A percentile compares a stretch with the other conserved stretches of the same genome.
Conservation (phyloP, 1,139 yeast species). For the Yamadazyma pseudoaaseri region DNA sequence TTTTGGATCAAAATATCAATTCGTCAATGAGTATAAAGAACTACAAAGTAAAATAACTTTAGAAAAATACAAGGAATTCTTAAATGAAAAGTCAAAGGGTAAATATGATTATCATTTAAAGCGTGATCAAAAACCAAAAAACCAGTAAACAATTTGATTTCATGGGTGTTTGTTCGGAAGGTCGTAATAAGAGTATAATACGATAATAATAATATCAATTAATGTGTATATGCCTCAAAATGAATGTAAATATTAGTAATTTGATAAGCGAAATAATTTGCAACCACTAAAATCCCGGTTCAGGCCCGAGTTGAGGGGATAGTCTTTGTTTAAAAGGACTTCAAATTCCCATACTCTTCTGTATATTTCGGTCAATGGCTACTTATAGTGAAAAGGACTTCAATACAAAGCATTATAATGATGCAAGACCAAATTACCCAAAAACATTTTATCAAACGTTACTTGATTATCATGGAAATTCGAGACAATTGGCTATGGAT, state of each 20-base stretch:
- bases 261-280: not conserved
- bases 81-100: conserved; percentile 39
- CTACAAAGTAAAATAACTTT: conserved; percentile 60
- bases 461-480: conserved; percentile 25
- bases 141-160: not conserved
- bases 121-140: conserved; percentile 5
- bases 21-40: conserved; percentile 56
- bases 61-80: conserved; percentile 59
- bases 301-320: too few relatives aligned
- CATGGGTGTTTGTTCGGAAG: conserved; percentile 2
- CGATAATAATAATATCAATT: not conserved
- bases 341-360: not conserved
- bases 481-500: conserved; percentile 49
- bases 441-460: conserved; percentile 29
- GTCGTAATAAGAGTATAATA: too few relatives aligned
- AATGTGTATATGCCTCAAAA: conserved; percentile 3
- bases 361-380: conserved; percentile 36
- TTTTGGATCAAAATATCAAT: conserved; percentile 70
- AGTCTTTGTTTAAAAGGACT: too few relatives aligned
- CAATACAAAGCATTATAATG: conserved; percentile 35
- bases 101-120: conserved; percentile 11
- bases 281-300: conserved; percentile 2
- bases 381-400: conserved; percentile 37
- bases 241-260: conserved; percentile 1
- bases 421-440: conserved; percentile 40